Percentiles rank a stretch among this genome's conserved stretches.
These are phyloP conservation scores for Penicillium fuscoglaucum DNA, from an alignment of 2,329 filamentous ascomycete species.

Conservation along the genomic window DNA sequence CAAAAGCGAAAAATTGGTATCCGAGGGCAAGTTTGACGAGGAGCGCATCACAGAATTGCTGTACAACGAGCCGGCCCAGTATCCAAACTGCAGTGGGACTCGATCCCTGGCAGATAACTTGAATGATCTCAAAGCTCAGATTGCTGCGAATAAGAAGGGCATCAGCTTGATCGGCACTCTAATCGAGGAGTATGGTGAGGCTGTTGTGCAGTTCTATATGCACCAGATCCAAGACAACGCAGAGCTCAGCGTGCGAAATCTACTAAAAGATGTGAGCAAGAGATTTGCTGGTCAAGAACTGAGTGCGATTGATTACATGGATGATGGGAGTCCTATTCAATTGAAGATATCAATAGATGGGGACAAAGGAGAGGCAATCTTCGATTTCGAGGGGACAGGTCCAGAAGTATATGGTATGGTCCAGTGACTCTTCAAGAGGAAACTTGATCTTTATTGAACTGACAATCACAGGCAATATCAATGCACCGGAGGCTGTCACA, in stretches of 20 bases:
- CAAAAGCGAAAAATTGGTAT: conserved; percentile 54
- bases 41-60: conserved; percentile 67
- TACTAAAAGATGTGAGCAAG: conserved; percentile 66
- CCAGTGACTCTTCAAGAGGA: too few relatives aligned
- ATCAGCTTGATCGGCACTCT: conserved; percentile 70
- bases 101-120: conserved; percentile 75
- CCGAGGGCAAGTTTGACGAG: conserved; percentile 63
- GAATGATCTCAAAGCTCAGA: conserved; percentile 78
- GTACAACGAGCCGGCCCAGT: conserved; percentile 67
- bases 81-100: conserved; percentile 72
- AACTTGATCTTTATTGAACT: not conserved
- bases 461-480: conserved; percentile 60
- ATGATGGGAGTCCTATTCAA: conserved; percentile 76
- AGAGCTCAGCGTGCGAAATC: conserved; percentile 67
- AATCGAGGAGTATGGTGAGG: conserved; percentile 70
- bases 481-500: conserved; percentile 74
- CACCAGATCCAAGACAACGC: conserved; percentile 74
- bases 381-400: conserved; percentile 75
- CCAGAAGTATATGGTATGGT: conserved; percentile 57
- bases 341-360: conserved; percentile 71
- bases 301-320: conserved; percentile 74
- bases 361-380: conserved; percentile 67
- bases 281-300: conserved; percentile 64
- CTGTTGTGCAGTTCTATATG: conserved; percentile 78
- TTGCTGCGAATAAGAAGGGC: conserved; percentile 79